Base-by-base conservation (phyloP, 83 land plant genomes). In the Larix sibirica region DNA sequence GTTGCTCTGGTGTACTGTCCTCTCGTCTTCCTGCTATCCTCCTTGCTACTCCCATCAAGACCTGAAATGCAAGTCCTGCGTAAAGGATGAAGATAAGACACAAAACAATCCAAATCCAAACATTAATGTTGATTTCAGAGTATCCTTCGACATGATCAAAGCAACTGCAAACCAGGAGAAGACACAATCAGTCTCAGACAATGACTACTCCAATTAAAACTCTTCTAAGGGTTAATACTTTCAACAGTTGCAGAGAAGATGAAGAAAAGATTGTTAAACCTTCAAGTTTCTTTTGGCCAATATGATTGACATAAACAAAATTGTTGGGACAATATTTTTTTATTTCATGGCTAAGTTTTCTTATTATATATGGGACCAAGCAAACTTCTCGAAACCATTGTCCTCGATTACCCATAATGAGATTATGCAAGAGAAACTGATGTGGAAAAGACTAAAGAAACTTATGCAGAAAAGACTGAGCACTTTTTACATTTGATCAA, bases 141-240 rank as follows among this genome's bases (percentile, higher is more conserved):
- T 82, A 65, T 93, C 92, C 78, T 81, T 89, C 93, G 92, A 91
- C 93, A 91, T 91, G 14, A 91, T 75, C 60, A 93, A 78, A 80
- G 91, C 95, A 80, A 91, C 95, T 93, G 92, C 36, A 85, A 18
- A 73, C n/a, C n/a, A n/a, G n/a, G n/a, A n/a, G n/a, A n/a, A n/a
- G n/a, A n/a, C n/a, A n/a, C n/a, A n/a, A n/a, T n/a, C n/a, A n/a
- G n/a, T n/a, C n/a, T n/a, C n/a, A n/a, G n/a, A n/a, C n/a, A n/a
- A n/a, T n/a, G n/a, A n/a, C n/a, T n/a, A n/a, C n/a, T n/a, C n/a
- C n/a, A n/a, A n/a, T n/a, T n/a, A n/a, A n/a, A n/a, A n/a, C n/a
- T n/a, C n/a, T n/a, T n/a, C n/a, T n/a, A n/a, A n/a, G n/a, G n/a
- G n/a, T n/a, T n/a, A n/a, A n/a, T n/a, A n/a, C n/a, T n/a, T n/a